Evolutionary conservation across 2,329 filamentous ascomycete genomes (phyloP), one percentile per base, ranked within the genome.

Genomic region (Ophiostoma tasmaniense): DNA sequence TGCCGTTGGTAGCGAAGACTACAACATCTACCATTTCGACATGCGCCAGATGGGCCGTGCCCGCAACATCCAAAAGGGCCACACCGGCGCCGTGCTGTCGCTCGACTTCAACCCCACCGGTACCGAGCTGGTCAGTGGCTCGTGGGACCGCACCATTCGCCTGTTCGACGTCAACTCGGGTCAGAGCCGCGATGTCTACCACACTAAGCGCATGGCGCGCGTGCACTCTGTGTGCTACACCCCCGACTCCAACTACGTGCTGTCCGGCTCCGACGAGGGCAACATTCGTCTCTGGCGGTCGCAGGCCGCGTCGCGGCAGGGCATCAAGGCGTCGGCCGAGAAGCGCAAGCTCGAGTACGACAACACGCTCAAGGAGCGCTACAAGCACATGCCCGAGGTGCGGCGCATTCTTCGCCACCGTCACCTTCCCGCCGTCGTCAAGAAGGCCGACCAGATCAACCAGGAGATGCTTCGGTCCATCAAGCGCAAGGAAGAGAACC

Each of bases 371-470:
- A 87, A 92, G 75, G 84, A 92, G 75, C 84, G 93, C 72, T 99
- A 93, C 80, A 86, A 88, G 72, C 95, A 99, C 79, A 97, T 99
- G 93, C 95, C 95, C 66, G 94, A 99, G 80, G 91, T 99, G 74
- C 87, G 88, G 74, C 87, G 96, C 68, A 99, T 99, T 78, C 89
- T 89, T 75, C 86, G 93, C 67, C 95, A 99, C 79, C 87, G 95
- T 72, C 95, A 98, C 80, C 81, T 97, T 71, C 95, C 95, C 25
- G 92, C 93, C 83, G 88, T 93, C 69, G 88, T 98, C 73, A 97
- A 97, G 89, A 98, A 97, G 86, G 94, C 94, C 3, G 88, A 85
- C 66, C 91, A 97, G 82, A 98, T 98, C 80, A 99, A 99, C 87
- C 81, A 82, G 70, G 92, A 96, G 76, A 95, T 98, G 79, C 79